A percentile compares a stretch with the other conserved stretches of the same genome.
phyloP scores from a whole-genome alignment of 1,139 yeast species.

The Magnusiomyces starmeri region DNA sequence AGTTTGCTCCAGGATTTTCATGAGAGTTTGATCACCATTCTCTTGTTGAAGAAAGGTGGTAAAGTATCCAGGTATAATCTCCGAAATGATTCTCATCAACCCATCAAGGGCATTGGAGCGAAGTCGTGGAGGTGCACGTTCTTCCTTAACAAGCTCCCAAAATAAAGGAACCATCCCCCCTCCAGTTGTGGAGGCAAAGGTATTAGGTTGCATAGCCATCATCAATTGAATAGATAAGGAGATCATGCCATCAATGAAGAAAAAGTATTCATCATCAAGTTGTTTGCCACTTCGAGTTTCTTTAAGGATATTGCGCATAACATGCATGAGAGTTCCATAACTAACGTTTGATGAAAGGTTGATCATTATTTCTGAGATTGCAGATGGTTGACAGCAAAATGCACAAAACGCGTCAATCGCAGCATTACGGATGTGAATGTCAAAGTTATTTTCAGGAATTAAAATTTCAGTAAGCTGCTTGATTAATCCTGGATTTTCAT shows the following conservation, averaged over 20 bases:
- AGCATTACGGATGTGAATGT: constrained; percentile 44
- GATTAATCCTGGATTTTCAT: constrained; percentile 67
- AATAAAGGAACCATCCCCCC: constrained; percentile 73
- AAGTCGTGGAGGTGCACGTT: constrained; percentile 47
- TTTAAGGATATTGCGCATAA: constrained; percentile 54
- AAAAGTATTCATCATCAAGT: constrained; percentile 34
- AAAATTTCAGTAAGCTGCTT: constrained; percentile 64
- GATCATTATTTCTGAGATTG: constrained; percentile 72
- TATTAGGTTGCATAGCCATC: constrained; percentile 1
- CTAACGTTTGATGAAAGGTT: constrained; percentile 87
- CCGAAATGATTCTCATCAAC: constrained; percentile 48
- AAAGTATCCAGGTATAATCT: constrained; percentile 38
- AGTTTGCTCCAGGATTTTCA: constrained; percentile 57
- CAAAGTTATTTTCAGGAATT: constrained; percentile 51
- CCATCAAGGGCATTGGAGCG: constrained; percentile 62
- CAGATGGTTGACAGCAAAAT: constrained; percentile 58
- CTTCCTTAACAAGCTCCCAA: constrained; percentile 51
- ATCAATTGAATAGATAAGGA: constrained; percentile 32
- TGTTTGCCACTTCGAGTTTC: constrained; percentile 32
- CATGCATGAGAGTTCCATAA: constrained; percentile 75
- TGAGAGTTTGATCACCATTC: constrained; percentile 58
- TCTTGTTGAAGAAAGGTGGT: constrained; percentile 51
- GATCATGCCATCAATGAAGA: constrained; percentile 26
- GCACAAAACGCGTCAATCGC: constrained; percentile 67
- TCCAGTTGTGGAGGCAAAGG: constrained; percentile 35